These are phyloP conservation scores for Auriculariales sp. DNA, from an alignment of 768 basidiomycete species.

Conservation along the genomic window DNA sequence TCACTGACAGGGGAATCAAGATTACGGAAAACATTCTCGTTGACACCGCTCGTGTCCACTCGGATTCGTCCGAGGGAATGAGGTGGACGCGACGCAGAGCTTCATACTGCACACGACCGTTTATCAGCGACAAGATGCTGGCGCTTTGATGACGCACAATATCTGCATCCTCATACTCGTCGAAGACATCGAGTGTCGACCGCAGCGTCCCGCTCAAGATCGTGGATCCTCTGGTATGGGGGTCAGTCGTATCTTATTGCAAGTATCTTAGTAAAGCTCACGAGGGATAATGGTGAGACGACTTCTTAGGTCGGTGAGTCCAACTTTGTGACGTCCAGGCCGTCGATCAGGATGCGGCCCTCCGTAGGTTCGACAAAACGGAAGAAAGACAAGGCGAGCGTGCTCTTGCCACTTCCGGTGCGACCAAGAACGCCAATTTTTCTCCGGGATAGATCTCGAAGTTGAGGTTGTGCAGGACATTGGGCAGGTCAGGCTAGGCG, in stretches of 20 bases:
- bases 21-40: constrained; percentile 63
- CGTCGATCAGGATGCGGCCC: constrained; percentile 64
- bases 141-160: constrained; percentile 35
- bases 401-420: constrained; percentile 54
- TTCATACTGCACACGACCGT: constrained; percentile 38
- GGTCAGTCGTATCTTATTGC: background rate
- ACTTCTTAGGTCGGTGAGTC: constrained; percentile 68
- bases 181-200: constrained; percentile 72
- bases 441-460: constrained; percentile 63
- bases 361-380: constrained; percentile 77
- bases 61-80: constrained; percentile 42
- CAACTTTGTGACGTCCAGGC: constrained; percentile 67
- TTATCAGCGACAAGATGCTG: constrained; percentile 2
- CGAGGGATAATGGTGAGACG: constrained; percentile 65
- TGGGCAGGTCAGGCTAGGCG: constrained; percentile 64
- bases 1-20: constrained; percentile 64
- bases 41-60: constrained; percentile 35
- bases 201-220: constrained; percentile 74
- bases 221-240: constrained; percentile 63
- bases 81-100: constrained; percentile 74
- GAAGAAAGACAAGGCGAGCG: constrained; percentile 75
- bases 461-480: constrained; percentile 67
- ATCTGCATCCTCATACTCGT: constrained; percentile 71
- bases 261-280: constrained; percentile 17
- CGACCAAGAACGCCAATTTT: constrained; percentile 41